phyloP scores from a whole-genome alignment of 2,329 filamentous ascomycete species.

The Aquanectria penicillioides region DNA sequence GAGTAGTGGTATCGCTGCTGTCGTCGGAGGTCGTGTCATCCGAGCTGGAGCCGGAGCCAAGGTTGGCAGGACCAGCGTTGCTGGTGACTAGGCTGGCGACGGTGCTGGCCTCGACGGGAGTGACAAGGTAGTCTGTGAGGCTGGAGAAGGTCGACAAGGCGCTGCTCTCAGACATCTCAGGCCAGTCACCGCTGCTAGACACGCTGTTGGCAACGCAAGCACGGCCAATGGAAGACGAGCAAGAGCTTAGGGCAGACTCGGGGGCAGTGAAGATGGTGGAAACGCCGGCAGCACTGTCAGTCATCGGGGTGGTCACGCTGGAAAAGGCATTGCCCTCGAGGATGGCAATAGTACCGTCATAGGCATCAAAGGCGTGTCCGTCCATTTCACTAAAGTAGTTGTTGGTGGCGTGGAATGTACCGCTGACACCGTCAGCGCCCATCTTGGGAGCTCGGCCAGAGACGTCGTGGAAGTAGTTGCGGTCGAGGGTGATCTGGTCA shows the following conservation, averaged over 20 bases:
- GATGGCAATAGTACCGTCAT: slow-evolving; percentile 45
- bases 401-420: slow-evolving; percentile 41
- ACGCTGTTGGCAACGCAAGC: slow-evolving; percentile 35
- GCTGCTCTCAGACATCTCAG: slow-evolving; percentile 29
- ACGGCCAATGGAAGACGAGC: slow-evolving; percentile 34
- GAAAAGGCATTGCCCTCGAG: slow-evolving; percentile 44
- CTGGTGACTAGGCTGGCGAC: slow-evolving; percentile 37
- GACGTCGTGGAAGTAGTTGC: slow-evolving; percentile 42
- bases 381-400: slow-evolving; percentile 43
- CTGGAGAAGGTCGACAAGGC: slow-evolving; percentile 29
- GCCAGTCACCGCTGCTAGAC: slow-evolving; percentile 37
- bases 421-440: slow-evolving; percentile 30
- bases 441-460: slow-evolving; percentile 47
- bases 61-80: slow-evolving; percentile 38
- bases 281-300: slow-evolving; percentile 36
- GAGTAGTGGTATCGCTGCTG: background rate
- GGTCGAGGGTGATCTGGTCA: slow-evolving; percentile 38
- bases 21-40: background rate
- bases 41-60: slow-evolving; percentile 28
- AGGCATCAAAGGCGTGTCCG: slow-evolving; percentile 61
- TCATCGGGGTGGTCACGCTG: slow-evolving; percentile 46
- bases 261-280: slow-evolving; percentile 31
- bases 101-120: slow-evolving; percentile 37
- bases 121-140: slow-evolving; percentile 35
- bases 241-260: slow-evolving; percentile 27